These are phyloP conservation scores for Kodamaea plutei DNA, from an alignment of 1,139 yeast genomes.

Conservation along the genomic window DNA sequence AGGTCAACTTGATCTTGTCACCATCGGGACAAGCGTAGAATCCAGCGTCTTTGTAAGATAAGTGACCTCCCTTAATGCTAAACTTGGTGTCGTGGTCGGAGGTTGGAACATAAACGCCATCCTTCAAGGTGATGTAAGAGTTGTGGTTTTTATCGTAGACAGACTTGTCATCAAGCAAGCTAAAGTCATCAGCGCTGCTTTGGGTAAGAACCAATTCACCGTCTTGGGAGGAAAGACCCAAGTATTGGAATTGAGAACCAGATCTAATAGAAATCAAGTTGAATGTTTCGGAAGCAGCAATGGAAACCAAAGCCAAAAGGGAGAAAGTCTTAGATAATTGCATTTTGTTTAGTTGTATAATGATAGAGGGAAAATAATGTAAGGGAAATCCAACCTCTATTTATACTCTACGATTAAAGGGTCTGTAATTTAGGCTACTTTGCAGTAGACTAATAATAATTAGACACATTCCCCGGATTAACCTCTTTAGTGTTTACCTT, in stretches of 20 bases:
- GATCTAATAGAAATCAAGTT: constrained; percentile 20
- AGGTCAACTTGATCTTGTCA: constrained; percentile 9
- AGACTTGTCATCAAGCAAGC: constrained; percentile 17
- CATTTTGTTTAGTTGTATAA: constrained; percentile 2
- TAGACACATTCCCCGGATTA: not conserved
- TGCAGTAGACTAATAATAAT: not conserved
- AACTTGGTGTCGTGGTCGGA: constrained; percentile 17
- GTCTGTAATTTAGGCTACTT: not conserved
- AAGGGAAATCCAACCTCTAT: too few relatives aligned
- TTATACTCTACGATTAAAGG: not conserved
- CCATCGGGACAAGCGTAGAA: constrained; percentile 20
- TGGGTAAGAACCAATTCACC: constrained; percentile 14
- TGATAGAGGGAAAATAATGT: too few relatives aligned
- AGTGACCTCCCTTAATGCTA: constrained; percentile 13
- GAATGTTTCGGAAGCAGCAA: constrained; percentile 17
- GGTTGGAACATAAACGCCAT: constrained; percentile 10
- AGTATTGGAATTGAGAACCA: constrained; percentile 22
- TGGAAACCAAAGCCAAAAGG: constrained; percentile 17
- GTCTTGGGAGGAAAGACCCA: constrained; percentile 15
- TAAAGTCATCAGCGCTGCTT: constrained; percentile 14
- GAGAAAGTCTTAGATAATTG: constrained; percentile 12
- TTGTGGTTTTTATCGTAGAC: constrained; percentile 18
- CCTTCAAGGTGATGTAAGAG: constrained; percentile 14
- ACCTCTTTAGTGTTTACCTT: not conserved
- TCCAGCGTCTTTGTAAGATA: constrained; percentile 10